Conservation (phyloP, 1,139 yeast species). For the Sugiyamaella novakii region DNA sequence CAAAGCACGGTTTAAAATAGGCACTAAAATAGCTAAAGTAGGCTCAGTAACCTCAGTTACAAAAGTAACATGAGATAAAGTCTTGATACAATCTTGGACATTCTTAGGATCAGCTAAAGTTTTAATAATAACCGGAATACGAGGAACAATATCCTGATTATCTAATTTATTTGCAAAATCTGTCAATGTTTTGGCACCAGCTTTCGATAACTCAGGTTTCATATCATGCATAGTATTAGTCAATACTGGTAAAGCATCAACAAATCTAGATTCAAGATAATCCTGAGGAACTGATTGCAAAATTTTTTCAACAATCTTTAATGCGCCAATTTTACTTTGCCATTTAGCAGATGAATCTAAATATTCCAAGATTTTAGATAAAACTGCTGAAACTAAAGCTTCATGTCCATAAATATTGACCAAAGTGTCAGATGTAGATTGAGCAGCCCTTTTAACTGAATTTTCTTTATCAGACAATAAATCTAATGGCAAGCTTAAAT, state of each 20-base stretch:
- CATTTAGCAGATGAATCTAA: slow-evolving; percentile 86
- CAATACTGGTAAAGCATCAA: slow-evolving; percentile 76
- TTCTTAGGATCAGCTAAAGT: slow-evolving; percentile 88
- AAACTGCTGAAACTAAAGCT: slow-evolving; percentile 69
- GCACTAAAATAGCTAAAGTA: slow-evolving; percentile 84
- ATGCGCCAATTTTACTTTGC: slow-evolving; percentile 85
- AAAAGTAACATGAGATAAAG: slow-evolving; percentile 89
- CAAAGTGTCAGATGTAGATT: slow-evolving; percentile 57
- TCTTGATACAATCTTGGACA: slow-evolving; percentile 86
- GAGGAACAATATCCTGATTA: slow-evolving; percentile 86
- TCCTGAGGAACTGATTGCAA: slow-evolving; percentile 84
- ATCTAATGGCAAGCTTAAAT: slow-evolving; percentile 62
- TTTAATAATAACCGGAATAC: slow-evolving; percentile 80
- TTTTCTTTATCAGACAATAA: slow-evolving; percentile 81
- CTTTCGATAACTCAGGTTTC: slow-evolving; percentile 92
- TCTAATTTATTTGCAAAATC: slow-evolving; percentile 81
- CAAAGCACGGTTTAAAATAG: slow-evolving; percentile 87
- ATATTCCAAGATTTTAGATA: slow-evolving; percentile 63
- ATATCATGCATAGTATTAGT: slow-evolving; percentile 92
- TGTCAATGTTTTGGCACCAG: slow-evolving; percentile 70
- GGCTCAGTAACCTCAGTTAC: slow-evolving; percentile 99
- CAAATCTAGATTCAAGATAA: slow-evolving; percentile 77
- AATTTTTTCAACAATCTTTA: slow-evolving; percentile 69
- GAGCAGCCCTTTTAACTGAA: slow-evolving; percentile 79
- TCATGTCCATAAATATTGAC: slow-evolving; percentile 74